Evolutionary conservation across 106 monocot genomes (phyloP).

Genomic region (Chionographis japonica): DNA sequence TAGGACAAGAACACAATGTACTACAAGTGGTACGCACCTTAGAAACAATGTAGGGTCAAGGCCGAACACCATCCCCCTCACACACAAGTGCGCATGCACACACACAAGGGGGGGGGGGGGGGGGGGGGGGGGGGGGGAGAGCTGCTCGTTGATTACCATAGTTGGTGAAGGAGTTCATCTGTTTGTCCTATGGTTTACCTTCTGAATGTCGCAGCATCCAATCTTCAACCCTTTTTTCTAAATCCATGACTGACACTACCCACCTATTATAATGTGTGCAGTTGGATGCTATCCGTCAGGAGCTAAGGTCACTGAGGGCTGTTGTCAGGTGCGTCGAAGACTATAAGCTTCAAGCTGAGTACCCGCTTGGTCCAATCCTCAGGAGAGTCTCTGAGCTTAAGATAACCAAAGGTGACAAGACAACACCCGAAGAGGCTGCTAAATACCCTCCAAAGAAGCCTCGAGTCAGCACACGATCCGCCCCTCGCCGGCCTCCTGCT

Average conservation of each 20-base stretch:
- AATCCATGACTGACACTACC: background rate
- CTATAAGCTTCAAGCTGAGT: conserved; percentile 60
- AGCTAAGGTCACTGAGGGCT: conserved; percentile 37
- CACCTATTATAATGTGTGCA: conserved; percentile 2
- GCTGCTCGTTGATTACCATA: no score
- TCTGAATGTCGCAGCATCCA: no score
- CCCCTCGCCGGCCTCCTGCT: conserved; percentile 1
- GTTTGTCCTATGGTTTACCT: no score
- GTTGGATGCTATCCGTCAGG: conserved; percentile 32
- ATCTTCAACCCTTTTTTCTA: background rate
- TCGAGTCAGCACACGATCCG: conserved; percentile 9
- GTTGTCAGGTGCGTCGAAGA: conserved; percentile 55
- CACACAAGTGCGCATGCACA: no score
- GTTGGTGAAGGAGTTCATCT: no score
- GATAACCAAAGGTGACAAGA: conserved; percentile 32
- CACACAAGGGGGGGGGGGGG: no score
- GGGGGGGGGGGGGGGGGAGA: no score
- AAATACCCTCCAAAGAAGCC: conserved; percentile 30
- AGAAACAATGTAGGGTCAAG: no score
- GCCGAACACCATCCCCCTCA: no score
- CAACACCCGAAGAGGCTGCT: conserved; percentile 1
- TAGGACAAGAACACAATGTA: no score
- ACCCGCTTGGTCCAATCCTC: conserved; percentile 37
- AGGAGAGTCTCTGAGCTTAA: conserved; percentile 40
- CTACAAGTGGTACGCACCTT: no score